Conservation (phyloP, 2,329 filamentous ascomycete species). For the Fusarium verrucosum region DNA sequence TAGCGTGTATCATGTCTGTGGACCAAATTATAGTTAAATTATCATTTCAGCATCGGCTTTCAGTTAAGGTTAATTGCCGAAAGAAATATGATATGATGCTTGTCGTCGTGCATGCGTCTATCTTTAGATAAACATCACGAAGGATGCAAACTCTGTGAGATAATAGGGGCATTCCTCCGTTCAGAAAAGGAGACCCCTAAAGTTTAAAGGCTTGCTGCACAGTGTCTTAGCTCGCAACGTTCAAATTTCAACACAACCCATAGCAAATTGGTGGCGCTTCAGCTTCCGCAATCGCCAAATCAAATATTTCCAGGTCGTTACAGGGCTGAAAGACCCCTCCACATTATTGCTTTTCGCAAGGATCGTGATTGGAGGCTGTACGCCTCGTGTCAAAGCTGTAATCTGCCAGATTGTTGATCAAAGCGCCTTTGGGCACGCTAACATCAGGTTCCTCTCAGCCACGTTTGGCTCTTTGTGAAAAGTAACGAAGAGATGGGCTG, state of each 20-base stretch:
- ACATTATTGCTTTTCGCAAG: neutral
- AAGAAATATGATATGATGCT: neutral
- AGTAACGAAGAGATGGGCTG: neutral
- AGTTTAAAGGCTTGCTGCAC: neutral
- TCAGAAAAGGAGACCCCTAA: neutral
- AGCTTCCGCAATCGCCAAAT: conserved; percentile 34
- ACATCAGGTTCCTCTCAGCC: conserved; percentile 1
- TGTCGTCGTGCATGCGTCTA: neutral
- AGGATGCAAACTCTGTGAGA: too few species aligned
- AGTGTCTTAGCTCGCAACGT: conserved; percentile 4
- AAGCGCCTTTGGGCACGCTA: conserved; percentile 18
- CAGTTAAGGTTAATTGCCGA: neutral
- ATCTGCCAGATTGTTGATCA: conserved; percentile 8
- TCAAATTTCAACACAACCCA: conserved; percentile 14
- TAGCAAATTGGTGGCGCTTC: conserved; percentile 42
- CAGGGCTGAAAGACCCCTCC: conserved; percentile 39
- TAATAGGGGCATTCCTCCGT: neutral
- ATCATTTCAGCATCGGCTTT: neutral
- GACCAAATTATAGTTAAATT: neutral
- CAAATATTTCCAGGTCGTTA: conserved; percentile 18
- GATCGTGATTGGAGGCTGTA: neutral
- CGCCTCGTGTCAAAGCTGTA: conserved; percentile 7
- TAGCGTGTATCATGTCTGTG: conserved; percentile 26
- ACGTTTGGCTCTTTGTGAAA: neutral
- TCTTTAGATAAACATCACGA: too few species aligned